These are phyloP conservation scores for Kluyveromyces sp. DNA, from an alignment of 1,139 yeast species.

Conservation along the genomic window DNA sequence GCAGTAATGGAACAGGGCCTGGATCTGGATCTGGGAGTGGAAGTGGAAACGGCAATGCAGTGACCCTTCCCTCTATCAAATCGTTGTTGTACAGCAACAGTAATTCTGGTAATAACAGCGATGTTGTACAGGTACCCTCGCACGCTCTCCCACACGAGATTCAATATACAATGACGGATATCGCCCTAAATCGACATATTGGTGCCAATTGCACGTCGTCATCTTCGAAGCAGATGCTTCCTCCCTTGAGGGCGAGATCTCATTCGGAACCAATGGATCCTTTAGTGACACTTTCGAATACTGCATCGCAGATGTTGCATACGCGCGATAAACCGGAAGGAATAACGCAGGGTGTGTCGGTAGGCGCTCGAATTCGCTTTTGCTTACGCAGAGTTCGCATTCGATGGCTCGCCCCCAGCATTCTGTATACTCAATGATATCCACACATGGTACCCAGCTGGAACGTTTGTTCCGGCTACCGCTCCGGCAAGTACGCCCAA, in stretches of 20 bases:
- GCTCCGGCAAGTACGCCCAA: neutral
- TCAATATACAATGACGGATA: neutral
- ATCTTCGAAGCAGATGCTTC: neutral
- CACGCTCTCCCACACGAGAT: neutral
- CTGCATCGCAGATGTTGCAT: slow-evolving; percentile 1
- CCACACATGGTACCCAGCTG: too few relatives aligned
- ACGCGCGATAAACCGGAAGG: neutral
- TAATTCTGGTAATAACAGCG: too few relatives aligned
- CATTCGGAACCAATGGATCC: neutral
- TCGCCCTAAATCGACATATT: neutral
- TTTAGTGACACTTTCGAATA: slow-evolving; percentile 4
- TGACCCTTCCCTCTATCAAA: slow-evolving; percentile 3
- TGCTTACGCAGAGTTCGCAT: neutral
- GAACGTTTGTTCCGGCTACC: too few relatives aligned
- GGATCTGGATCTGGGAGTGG: neutral
- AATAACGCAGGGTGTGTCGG: neutral
- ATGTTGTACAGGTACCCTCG: neutral
- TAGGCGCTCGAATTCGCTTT: neutral
- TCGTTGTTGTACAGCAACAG: neutral
- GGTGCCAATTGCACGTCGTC: too few relatives aligned
- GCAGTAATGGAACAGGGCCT: too few relatives aligned
- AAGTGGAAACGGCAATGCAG: neutral
- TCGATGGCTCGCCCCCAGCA: neutral
- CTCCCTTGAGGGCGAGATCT: neutral
- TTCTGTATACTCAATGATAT: neutral